Base-by-base conservation (phyloP, 192 early-diverging fungal genomes). In the Linnemannia elongata region DNA sequence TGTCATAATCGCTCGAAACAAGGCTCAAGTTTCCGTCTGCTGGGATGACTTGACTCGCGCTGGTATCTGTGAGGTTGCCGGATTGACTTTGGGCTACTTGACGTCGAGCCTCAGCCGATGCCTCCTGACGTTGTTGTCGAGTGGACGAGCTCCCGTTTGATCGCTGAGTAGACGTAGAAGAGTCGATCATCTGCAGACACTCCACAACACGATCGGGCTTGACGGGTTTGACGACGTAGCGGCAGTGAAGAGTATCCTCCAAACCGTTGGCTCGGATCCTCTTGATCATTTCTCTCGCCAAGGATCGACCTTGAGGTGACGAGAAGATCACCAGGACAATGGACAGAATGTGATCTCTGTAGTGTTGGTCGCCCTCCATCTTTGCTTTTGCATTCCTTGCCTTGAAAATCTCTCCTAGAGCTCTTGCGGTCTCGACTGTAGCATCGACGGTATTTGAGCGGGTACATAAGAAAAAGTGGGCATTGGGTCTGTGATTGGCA, bases 151-250 rank as follows among this genome's bases (percentile, higher is more conserved):
- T 12, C 54, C 35, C 20, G n/a, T 20, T 69, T 5, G 68, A 15
- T 24, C 24, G 44, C 30, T 42, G 27, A 36, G 69, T 10, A 38
- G 45, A 66, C 44, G 20, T 57, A n/a, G 27, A 38, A 7, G 35
- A 20, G 18, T 68, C 85, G 6, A 38, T 22, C 74, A 75, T 82
- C 63, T 78, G 80, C 36, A 88, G 36, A 75, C 86, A 88, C 33
- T 88, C 86, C 52, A 88, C 55, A 17, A 90, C 63, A 3, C 89
- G 76, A 6, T 85, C 87, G 10, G 75, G 27, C 60, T 80, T 85
- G 30, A 90, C 79, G 36, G 89, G 89, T n/a, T 90, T 90, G 27
- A 86, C 69, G 45, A 88, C 54, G 72, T 80, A 76, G 22, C 71
- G 54, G 41, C 82, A 80, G 35, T 77, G 75, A 13, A 86, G 60